Evolutionary conservation across 2,329 filamentous ascomycete genomes (phyloP).

Genomic region (Aurifilum marmelostoma): DNA sequence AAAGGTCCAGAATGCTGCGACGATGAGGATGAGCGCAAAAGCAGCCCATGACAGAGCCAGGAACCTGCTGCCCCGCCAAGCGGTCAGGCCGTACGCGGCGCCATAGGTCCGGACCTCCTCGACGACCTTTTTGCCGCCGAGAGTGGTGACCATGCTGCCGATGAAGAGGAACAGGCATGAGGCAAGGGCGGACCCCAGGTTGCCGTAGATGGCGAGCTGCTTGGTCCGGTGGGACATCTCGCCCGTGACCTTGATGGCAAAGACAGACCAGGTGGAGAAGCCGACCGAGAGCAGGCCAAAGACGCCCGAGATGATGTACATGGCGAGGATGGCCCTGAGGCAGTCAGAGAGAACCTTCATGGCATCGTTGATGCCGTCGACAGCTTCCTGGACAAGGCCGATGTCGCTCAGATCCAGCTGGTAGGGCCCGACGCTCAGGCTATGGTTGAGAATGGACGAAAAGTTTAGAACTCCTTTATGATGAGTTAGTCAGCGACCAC

Average conservation of each 20-base stretch:
- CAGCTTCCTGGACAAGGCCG: slow-evolving; percentile 30
- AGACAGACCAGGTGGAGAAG: slow-evolving; percentile 25
- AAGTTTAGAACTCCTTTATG: slow-evolving; percentile 29
- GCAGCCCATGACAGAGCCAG: slow-evolving; percentile 52
- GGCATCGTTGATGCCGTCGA: slow-evolving; percentile 29
- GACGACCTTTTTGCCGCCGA: slow-evolving; percentile 46
- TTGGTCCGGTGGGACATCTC: slow-evolving; percentile 12
- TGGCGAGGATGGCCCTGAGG: slow-evolving; percentile 30
- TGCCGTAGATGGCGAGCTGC: slow-evolving; percentile 33
- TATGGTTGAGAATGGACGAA: slow-evolving; percentile 29
- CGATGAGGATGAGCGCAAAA: slow-evolving; percentile 47
- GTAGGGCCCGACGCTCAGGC: slow-evolving; percentile 32
- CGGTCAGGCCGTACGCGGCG: slow-evolving; percentile 49
- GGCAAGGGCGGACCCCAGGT: slow-evolving; percentile 43
- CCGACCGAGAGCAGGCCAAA: slow-evolving; percentile 30
- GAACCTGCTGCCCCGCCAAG: slow-evolving; percentile 48
- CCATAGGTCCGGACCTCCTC: slow-evolving; percentile 47
- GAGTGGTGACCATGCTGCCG: slow-evolving; percentile 49
- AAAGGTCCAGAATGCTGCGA: slow-evolving; percentile 45
- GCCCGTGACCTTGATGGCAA: slow-evolving; percentile 23
- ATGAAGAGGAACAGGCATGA: slow-evolving; percentile 44
- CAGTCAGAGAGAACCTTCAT: slow-evolving; percentile 25
- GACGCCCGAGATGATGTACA: slow-evolving; percentile 31
- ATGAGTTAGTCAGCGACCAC: neutral
- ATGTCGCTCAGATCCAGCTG: slow-evolving; percentile 29